Conservation (phyloP, 805 yeast species). For the Dipodascus albidus region DNA sequence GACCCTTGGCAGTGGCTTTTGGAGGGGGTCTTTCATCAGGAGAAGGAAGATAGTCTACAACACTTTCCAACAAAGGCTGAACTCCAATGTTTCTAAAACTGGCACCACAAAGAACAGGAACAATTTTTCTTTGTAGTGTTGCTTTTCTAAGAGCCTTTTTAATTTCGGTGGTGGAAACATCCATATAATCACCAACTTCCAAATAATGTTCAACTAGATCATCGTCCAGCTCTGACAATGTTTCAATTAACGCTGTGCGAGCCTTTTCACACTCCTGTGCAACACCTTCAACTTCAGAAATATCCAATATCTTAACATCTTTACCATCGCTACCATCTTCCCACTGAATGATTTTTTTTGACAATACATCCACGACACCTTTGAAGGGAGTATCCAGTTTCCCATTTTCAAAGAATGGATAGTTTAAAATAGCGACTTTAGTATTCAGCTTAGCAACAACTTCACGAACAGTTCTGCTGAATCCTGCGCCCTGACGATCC, state of each 20-base stretch:
- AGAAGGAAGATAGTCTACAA: conserved; percentile 67
- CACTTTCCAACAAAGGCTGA: conserved; percentile 83
- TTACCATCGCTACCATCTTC: conserved; percentile 35
- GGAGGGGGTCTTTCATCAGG: conserved; percentile 59
- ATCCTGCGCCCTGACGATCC: conserved; percentile 96
- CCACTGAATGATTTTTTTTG: conserved; percentile 45
- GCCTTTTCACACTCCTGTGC: conserved; percentile 41
- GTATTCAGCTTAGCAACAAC: conserved; percentile 66
- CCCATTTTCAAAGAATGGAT: conserved; percentile 52
- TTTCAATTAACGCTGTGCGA: conserved; percentile 71
- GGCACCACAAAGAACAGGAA: conserved; percentile 88
- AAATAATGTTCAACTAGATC: conserved; percentile 63
- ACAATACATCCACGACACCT: conserved; percentile 70
- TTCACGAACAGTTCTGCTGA: conserved; percentile 78
- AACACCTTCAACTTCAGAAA: conserved; percentile 23
- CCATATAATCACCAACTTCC: conserved; percentile 56
- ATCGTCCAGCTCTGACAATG: conserved; percentile 77
- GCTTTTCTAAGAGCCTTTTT: conserved; percentile 50
- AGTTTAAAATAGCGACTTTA: conserved; percentile 58
- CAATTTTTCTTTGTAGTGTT: conserved; percentile 44
- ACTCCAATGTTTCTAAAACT: conserved; percentile 90
- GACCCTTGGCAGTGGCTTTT: conserved; percentile 26
- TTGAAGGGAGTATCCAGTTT: conserved; percentile 34
- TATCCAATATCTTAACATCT: conserved; percentile 36
- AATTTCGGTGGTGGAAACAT: conserved; percentile 44